Evolutionary conservation across 2,329 filamentous ascomycete species (phyloP).

Genomic region (Daldinia sp.): DNA sequence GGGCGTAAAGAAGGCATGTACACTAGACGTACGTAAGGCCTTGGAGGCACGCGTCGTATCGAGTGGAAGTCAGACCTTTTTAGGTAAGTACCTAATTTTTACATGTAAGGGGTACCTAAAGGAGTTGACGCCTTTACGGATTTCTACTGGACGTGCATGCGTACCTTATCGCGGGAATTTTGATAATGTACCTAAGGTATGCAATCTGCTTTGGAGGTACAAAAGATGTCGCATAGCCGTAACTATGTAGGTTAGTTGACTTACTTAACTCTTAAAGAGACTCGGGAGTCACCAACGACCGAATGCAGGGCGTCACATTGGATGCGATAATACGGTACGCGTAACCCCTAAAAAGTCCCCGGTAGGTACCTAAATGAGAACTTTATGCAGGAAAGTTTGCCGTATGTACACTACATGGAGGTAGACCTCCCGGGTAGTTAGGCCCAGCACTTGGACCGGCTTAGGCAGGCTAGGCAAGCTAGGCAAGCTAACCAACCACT

Average conservation of each 20-base stretch:
- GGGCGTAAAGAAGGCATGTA: too few species aligned
- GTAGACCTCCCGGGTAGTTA: too few species aligned
- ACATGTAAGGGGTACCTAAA: background rate
- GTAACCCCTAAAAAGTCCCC: slow-evolving; percentile 5
- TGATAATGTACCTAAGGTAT: too few species aligned
- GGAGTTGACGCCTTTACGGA: too few species aligned
- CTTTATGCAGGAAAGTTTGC: slow-evolving; percentile 26
- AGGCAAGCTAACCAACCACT: slow-evolving; percentile 14
- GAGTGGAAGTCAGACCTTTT: background rate
- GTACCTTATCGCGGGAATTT: too few species aligned
- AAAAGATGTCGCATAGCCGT: too few species aligned
- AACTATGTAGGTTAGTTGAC: too few species aligned
- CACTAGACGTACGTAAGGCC: background rate
- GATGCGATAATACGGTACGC: slow-evolving; percentile 14
- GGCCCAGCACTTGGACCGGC: too few species aligned
- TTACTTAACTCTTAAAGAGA: background rate
- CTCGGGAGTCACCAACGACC: background rate
- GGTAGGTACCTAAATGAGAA: slow-evolving; percentile 32
- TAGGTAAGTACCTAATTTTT: background rate
- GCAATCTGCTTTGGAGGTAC: too few species aligned
- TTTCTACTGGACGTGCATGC: too few species aligned
- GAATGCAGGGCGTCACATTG: background rate
- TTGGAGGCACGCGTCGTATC: background rate
- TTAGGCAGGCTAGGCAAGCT: too few species aligned
- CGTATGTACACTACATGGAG: background rate